phyloP scores from a whole-genome alignment of 176 grass and related monocot species.

The Microstegium vimineum region DNA sequence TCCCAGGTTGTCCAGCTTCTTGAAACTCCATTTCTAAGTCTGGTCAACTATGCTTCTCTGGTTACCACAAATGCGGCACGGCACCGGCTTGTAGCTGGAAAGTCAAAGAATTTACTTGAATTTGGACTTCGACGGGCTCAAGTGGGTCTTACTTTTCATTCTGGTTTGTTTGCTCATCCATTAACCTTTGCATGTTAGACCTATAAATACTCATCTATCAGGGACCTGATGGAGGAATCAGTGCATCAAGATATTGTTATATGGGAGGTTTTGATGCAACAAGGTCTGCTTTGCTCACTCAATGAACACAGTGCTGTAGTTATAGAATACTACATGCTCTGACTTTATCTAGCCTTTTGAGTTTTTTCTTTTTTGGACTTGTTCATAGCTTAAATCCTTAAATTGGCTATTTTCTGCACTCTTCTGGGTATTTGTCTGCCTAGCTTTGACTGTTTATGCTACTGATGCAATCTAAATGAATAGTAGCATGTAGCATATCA shows the following conservation, averaged over 20 bases:
- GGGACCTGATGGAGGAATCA: constrained; percentile 98
- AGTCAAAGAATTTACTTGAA: constrained; percentile 87
- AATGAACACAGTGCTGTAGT: not conserved
- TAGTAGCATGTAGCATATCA: not conserved
- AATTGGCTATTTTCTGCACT: not conserved
- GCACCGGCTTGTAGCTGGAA: constrained; percentile 79
- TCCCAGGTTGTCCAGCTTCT: constrained; percentile 82
- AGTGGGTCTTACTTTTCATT: constrained; percentile 32
- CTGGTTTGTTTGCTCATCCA: not conserved
- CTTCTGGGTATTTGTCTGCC: not conserved
- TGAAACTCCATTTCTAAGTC: constrained; percentile 89
- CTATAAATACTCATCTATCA: constrained; percentile 29
- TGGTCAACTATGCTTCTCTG: constrained; percentile 94
- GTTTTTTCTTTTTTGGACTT: not conserved
- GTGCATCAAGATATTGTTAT: constrained; percentile 90
- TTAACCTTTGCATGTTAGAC: constrained; percentile 7
- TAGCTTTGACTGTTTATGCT: not conserved
- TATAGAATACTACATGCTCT: not conserved
- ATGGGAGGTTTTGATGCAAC: constrained; percentile 99
- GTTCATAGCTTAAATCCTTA: not conserved
- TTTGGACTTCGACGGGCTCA: constrained; percentile 95
- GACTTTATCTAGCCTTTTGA: not conserved
- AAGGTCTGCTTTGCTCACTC: constrained; percentile 42
- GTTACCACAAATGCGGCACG: constrained; percentile 96
- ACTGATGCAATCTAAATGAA: not conserved